A percentile compares a stretch with the other conserved stretches of the same genome.
Evolutionary conservation across 1,284 basidiomycete genomes (phyloP).

Genomic region (Papiliotrema flavescens): DNA sequence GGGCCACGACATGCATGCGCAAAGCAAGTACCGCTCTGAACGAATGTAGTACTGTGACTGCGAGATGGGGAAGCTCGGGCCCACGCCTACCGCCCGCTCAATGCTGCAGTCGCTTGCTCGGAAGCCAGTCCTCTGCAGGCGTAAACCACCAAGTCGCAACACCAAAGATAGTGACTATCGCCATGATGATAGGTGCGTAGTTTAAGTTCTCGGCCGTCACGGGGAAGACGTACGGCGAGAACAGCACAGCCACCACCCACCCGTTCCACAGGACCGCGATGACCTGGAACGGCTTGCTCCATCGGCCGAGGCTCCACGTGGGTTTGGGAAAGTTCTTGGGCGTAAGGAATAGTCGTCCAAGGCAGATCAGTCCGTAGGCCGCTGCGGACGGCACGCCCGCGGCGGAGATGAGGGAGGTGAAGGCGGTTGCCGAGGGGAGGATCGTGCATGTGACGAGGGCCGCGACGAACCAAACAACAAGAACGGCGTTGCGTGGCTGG

Average conservation of each 20-base stretch:
- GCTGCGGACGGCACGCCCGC: conserved; percentile 73
- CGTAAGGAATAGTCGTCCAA: conserved; percentile 68
- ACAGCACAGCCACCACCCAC: conserved; percentile 61
- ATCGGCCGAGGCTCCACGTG: conserved; percentile 65
- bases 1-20: too few species aligned
- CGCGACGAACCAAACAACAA: conserved; percentile 72
- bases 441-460: conserved; percentile 72
- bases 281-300: conserved; percentile 64
- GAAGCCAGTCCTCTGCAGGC: background rate
- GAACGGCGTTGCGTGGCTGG: conserved; percentile 75
- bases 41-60: too few species aligned
- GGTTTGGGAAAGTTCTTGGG: conserved; percentile 68
- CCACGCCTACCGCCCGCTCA: too few species aligned
- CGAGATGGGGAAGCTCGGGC: too few species aligned
- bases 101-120: background rate
- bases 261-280: conserved; percentile 66
- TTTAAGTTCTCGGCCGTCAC: conserved; percentile 69
- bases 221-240: conserved; percentile 76
- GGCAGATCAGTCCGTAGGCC: conserved; percentile 71
- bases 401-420: conserved; percentile 77
- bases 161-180: background rate
- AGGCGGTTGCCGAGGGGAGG: conserved; percentile 77
- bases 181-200: conserved; percentile 36
- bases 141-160: background rate
- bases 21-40: too few species aligned